phyloP scores from a whole-genome alignment of 2,329 filamentous ascomycete species.

The Blastomyces emzantsi region DNA sequence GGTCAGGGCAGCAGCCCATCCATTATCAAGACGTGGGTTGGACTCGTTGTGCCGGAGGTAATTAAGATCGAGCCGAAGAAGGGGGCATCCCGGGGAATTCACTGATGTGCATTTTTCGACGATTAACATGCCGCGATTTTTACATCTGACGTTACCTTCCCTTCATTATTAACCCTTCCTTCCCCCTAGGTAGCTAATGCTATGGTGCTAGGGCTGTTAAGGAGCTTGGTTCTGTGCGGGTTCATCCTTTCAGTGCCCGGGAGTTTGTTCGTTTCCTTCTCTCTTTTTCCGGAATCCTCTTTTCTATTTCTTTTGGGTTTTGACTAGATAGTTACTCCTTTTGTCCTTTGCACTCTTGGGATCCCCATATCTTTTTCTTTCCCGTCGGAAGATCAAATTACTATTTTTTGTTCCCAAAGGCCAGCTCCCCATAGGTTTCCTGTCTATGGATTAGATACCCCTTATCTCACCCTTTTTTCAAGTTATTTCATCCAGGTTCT shows the following conservation, averaged over 20 bases:
- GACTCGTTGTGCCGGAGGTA: not conserved
- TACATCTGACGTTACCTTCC: not conserved
- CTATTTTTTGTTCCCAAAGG: not conserved
- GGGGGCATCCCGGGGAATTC: not conserved
- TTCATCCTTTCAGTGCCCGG: not conserved
- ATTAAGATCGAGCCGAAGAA: constrained; percentile 1
- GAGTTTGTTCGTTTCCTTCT: not conserved
- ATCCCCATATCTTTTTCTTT: not conserved
- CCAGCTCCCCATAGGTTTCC: not conserved
- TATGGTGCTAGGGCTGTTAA: too few species aligned
- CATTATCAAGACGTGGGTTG: constrained; percentile 1
- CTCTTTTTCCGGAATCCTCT: not conserved
- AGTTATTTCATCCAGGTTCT: not conserved
- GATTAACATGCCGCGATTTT: not conserved
- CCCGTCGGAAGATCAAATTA: not conserved
- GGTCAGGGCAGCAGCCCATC: not conserved
- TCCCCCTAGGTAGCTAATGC: too few species aligned
- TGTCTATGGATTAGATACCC: not conserved
- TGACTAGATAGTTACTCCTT: not conserved
- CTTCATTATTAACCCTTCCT: not conserved
- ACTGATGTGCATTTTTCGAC: not conserved
- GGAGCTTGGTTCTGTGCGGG: not conserved
- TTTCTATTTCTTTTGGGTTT: not conserved
- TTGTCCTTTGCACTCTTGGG: not conserved
- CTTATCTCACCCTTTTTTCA: not conserved